These are phyloP conservation scores for Hypocrella siamensis DNA, from an alignment of 2,329 filamentous ascomycete species.

Conservation along the genomic window DNA sequence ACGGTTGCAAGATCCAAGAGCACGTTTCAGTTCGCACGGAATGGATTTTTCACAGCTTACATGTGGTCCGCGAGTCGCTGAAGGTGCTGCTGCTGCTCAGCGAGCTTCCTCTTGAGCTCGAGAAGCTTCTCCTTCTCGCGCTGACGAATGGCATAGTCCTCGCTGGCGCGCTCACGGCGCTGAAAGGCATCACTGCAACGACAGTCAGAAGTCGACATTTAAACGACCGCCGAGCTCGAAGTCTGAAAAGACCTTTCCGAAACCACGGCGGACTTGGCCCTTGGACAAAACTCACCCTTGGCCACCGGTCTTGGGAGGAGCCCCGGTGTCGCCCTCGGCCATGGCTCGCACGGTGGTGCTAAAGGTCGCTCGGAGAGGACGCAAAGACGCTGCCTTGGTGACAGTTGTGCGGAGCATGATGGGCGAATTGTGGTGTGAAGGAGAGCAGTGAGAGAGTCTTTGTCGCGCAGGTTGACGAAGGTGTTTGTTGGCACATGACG, in stretches of 20 bases:
- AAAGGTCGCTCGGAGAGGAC: constrained; percentile 43
- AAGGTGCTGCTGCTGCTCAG: constrained; percentile 68
- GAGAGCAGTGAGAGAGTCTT: no score
- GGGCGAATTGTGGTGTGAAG: constrained; percentile 7
- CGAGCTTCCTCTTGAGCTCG: constrained; percentile 57
- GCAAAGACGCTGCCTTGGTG: constrained; percentile 35
- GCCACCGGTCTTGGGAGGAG: constrained; percentile 37
- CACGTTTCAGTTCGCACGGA: not conserved
- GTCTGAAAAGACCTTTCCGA: no score
- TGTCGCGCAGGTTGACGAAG: no score
- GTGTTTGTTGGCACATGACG: no score
- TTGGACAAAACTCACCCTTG: constrained; percentile 31
- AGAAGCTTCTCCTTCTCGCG: constrained; percentile 84
- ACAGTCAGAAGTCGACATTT: no score
- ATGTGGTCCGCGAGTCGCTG: constrained; percentile 77
- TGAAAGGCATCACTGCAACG: constrained; percentile 72
- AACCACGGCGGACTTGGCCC: no score
- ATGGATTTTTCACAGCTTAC: constrained; percentile 30
- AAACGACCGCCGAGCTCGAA: no score
- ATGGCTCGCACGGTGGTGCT: constrained; percentile 47
- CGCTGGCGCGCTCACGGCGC: constrained; percentile 74
- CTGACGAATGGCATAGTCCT: constrained; percentile 71
- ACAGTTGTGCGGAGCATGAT: constrained; percentile 54
- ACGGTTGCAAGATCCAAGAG: no score
- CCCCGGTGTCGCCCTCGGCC: constrained; percentile 55